Percentiles rank a stretch among this genome's conserved stretches.
Evolutionary conservation across 2,329 filamentous ascomycete species (phyloP).

Genomic region (Lasiodiplodia sp.): DNA sequence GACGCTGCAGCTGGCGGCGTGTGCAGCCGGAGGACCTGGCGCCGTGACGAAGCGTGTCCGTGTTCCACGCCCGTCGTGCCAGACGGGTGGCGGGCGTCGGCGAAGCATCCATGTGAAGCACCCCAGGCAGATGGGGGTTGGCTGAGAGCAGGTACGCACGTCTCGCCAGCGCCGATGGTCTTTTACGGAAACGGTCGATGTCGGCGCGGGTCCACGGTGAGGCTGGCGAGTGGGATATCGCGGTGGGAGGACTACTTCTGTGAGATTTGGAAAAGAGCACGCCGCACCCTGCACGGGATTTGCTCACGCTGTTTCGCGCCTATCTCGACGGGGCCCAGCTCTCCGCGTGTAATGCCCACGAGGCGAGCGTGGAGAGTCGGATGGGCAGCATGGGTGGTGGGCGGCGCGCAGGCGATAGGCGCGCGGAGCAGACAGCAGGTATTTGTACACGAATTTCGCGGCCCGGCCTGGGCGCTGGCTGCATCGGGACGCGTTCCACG

Average conservation of each 20-base stretch:
- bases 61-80: not conserved
- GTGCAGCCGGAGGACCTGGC: constrained; percentile 18
- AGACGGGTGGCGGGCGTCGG: constrained; percentile 15
- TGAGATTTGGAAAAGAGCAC: constrained; percentile 14
- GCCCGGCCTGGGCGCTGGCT: not conserved
- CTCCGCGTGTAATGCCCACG: constrained; percentile 8
- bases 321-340: constrained; percentile 6
- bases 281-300: not conserved
- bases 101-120: constrained; percentile 4
- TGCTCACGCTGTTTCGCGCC: constrained; percentile 13
- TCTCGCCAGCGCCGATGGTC: not conserved
- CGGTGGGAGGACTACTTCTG: not conserved
- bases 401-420: constrained; percentile 17
- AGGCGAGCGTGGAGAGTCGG: constrained; percentile 20
- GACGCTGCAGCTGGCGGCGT: constrained; percentile 2
- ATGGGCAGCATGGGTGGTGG: constrained; percentile 12
- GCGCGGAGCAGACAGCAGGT: constrained; percentile 12
- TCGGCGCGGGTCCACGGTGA: not conserved
- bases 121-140: not conserved
- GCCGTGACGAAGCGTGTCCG: constrained; percentile 11
- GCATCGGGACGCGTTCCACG: constrained; percentile 17
- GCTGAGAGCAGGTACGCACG: not conserved
- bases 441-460: constrained; percentile 21
- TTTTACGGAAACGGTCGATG: not conserved
- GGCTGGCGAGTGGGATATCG: not conserved